Base-by-base conservation (phyloP, 257 asterid genomes). In the Nicotiana benthamiana region DNA sequence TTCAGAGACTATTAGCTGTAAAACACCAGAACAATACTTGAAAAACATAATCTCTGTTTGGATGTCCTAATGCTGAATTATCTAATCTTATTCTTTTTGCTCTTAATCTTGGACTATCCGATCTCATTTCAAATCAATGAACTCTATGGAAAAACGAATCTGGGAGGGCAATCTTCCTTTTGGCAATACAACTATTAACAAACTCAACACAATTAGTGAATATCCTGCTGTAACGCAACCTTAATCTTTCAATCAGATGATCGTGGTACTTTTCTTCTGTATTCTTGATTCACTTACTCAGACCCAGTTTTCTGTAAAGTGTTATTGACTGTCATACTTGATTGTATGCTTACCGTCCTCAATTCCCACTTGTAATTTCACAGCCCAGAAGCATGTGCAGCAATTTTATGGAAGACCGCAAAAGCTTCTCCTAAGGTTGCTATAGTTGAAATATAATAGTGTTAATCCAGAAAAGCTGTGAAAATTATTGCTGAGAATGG, bases 361-460 rank as follows among this genome's bases (percentile, higher is more conserved):
- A 67, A 54, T 20, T 51, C 30, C 82, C 64, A 43, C 84, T 86
- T 83, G 80, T 82, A 75, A 66, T 82, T 82, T 80, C 63, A 82
- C 97, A 95, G 99, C 84, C 99, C 99, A 57, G 99, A 95, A 86
- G 99, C 99, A 70, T 92, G 98, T 81, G 99, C 99, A 27, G 98
- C 99, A 81, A 95, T 95, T 85, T 85, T 95, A 88, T 95, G 91
- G 92, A 95, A 95, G 87, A 81, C 83, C 82, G 91, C 98, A 32
- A 91, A 92, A 88, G 97, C 97, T 83, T 77, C 99, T 72, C 95
- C 97, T 18, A 87, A 91, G 99, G 99, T 93, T 81, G 78, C 70
- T 84, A 76, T 79, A 61, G 51, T 79, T 20, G 20, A 84, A 75
- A 59, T 76, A 80, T 18, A 79, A 28, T 75, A 80, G 36, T 75